Conservation (phyloP, 2,329 filamentous ascomycete species). For the Fusarium sp. region DNA sequence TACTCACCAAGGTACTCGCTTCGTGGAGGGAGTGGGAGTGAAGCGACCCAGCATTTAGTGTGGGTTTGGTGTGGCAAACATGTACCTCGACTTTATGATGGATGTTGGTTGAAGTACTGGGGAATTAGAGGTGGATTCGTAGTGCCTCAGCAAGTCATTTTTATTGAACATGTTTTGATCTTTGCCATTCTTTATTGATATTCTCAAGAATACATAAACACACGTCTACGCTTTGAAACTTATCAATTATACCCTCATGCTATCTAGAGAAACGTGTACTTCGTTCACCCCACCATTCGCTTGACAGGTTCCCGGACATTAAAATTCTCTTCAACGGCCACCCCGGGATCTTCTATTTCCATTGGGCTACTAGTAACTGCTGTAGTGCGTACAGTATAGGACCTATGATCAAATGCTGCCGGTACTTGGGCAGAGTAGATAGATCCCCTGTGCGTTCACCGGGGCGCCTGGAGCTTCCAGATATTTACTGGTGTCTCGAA, state of each 20-base stretch:
- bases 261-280: background rate
- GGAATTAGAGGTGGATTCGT: too few relatives aligned
- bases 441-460: slow-evolving; percentile 7
- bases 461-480: slow-evolving; percentile 29
- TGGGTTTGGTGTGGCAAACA: slow-evolving; percentile 11
- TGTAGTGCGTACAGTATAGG: background rate
- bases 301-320: slow-evolving; percentile 16
- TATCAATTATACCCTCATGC: background rate
- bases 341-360: background rate
- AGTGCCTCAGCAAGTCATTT: background rate
- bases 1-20: slow-evolving; percentile 5
- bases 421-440: background rate
- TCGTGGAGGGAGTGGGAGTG: background rate
- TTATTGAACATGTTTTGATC: background rate
- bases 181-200: too few relatives aligned
- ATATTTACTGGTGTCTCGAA: slow-evolving; percentile 13
- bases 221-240: background rate
- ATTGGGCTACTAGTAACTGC: background rate
- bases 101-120: slow-evolving; percentile 7
- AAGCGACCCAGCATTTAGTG: slow-evolving; percentile 24
- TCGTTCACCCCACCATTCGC: slow-evolving; percentile 21
- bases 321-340: slow-evolving; percentile 11
- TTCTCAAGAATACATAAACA: slow-evolving; percentile 4
- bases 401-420: slow-evolving; percentile 8
- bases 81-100: slow-evolving; percentile 6